Evolutionary conservation across 805 yeast genomes (phyloP), one percentile per base, ranked within the genome.

Genomic region (Nakazawaea holstii): DNA sequence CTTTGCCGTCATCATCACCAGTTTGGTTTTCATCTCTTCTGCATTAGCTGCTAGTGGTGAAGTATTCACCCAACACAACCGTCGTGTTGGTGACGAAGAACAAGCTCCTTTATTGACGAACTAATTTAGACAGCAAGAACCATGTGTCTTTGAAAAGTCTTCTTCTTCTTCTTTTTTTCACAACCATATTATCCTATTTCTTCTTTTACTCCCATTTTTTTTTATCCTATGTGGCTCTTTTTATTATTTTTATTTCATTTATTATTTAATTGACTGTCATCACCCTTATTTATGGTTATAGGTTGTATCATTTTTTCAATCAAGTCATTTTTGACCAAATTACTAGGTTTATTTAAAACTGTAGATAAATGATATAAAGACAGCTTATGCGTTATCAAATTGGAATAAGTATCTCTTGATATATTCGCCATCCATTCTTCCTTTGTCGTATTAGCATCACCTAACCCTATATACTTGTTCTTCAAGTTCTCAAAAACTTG

Each of bases 381-480:
- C 10, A 74, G 68, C 15, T 76, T 75, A 57, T 84, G 88, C 26
- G 81, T 80, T n/a, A 76, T 71, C 40, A 83, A 62, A 17, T 83
- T 73, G 0, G 85, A 74, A 49, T 77, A 76, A 1, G 88, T 77
- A 55, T 87, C 95, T 50, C 87, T 66, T 47, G 79, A 80, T 1
- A 84, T 69, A 55, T 85, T 87, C 6, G 74, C 63, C 51, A 82
- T 56, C 79, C 92, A 91, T 60, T 87, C 92, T 13, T 71, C 70
- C 44, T 82, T 69, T 0, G 84, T 70, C 0, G 95, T 89, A 45
- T 80, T 82, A 8, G 90, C 73, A 57, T 80, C 74, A 0, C 97
- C 97, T 1, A 91, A 62, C 1, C 95, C 96, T 20, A 84, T 68
- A 58, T 85, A 80, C 57, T 83, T 79, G 38, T 79, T 59, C 55